Evolutionary conservation across 768 basidiomycete genomes (phyloP).

Genomic region (Auricularia sp.): DNA sequence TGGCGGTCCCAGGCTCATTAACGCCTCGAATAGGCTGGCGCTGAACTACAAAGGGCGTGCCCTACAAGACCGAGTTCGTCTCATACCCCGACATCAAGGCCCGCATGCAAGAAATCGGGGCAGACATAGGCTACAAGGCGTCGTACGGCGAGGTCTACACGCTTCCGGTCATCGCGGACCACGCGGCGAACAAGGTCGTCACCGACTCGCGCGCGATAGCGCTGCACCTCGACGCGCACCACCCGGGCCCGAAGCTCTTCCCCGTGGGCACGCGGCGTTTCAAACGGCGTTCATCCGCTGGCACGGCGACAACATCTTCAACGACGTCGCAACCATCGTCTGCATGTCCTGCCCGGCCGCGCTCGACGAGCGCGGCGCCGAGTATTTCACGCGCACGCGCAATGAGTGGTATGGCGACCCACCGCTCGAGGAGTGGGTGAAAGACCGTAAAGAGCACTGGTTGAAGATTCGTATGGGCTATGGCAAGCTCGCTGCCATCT

Average conservation of each 20-base stretch:
- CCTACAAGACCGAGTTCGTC: not conserved
- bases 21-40: not conserved
- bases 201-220: not conserved
- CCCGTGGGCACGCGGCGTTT: not conserved
- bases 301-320: too few relatives aligned
- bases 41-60: not conserved
- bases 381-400: not conserved
- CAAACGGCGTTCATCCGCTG: not conserved
- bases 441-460: not conserved
- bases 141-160: not conserved
- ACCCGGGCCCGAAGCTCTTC: not conserved
- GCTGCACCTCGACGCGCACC: not conserved
- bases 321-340: not conserved
- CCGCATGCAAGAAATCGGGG: not conserved
- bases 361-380: not conserved
- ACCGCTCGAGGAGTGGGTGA: too few relatives aligned
- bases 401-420: not conserved
- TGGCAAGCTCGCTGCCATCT: too few relatives aligned
- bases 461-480: not conserved
- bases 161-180: not conserved
- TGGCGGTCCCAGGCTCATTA: not conserved
- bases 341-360: not conserved
- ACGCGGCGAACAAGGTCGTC: not conserved
- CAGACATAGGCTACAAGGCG: not conserved
- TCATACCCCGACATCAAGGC: not conserved